phyloP scores from a whole-genome alignment of 495 filamentous ascomycete genomes.

The Aspergillus olivimuriae region DNA sequence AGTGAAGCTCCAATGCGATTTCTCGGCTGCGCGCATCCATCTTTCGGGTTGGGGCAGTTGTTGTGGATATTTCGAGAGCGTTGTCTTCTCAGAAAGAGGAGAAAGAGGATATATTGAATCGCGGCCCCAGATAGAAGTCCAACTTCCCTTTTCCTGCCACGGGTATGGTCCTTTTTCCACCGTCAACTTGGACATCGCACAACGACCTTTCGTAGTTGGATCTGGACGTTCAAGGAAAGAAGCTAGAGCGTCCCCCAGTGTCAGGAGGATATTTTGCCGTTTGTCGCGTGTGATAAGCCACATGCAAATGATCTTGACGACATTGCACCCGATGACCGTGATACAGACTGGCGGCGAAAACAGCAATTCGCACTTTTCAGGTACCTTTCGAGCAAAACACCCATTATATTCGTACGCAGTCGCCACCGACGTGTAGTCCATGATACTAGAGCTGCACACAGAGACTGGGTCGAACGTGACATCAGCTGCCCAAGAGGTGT shows the following conservation, averaged over 20 bases:
- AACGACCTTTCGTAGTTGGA: constrained; percentile 1
- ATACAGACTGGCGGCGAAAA: too few relatives aligned
- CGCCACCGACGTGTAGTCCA: too few relatives aligned
- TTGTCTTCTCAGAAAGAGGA: not conserved
- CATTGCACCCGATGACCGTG: constrained; percentile 1
- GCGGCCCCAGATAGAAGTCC: not conserved
- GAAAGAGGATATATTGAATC: not conserved
- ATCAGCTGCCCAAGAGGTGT: too few relatives aligned
- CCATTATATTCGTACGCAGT: too few relatives aligned
- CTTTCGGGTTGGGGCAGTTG: not conserved
- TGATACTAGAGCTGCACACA: too few relatives aligned
- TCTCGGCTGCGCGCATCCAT: not conserved
- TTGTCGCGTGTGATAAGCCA: not conserved
- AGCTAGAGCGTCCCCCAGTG: constrained; percentile 15
- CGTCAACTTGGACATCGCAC: not conserved
- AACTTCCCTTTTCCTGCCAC: not conserved
- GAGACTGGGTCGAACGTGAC: too few relatives aligned
- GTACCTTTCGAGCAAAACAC: too few relatives aligned
- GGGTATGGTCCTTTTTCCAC: not conserved
- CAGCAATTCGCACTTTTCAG: too few relatives aligned
- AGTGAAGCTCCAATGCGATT: not conserved
- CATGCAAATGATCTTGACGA: constrained; percentile 12
- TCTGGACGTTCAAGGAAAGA: constrained; percentile 16
- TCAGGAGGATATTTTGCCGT: constrained; percentile 8
- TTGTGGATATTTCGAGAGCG: not conserved